Base-by-base conservation (phyloP, 2,329 filamentous ascomycete genomes). In the Sclerotinia minor region DNA sequence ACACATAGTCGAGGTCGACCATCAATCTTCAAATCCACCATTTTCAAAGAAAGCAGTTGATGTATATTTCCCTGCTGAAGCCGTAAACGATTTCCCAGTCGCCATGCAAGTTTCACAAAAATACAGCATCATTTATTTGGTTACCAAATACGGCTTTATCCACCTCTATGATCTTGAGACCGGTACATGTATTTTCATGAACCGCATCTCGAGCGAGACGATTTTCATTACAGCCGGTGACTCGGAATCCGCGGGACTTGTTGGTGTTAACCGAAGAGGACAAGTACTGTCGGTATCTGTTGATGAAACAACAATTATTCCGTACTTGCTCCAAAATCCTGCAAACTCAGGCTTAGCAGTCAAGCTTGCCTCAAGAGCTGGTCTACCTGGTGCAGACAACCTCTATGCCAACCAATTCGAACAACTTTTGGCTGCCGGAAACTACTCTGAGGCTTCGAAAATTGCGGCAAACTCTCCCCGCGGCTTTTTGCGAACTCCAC, bases 81-180 rank as follows among this genome's bases (percentile, higher is more conserved):
- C 95, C 15, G 90, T 89, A 71, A 97, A 95, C 79, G 95, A 99
- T 79, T 99, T 99, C 83, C 95, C 96, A 2, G 95, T 99, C 67
- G 94, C 94, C 24, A 95, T 99, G 82, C 96, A 99, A 81, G 90
- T 99, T 58, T 98, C 95, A 4, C 89, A 92, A 76, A 96, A 95
- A 81, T 99, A 99, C 80, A 94, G 94, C 76, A 89, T 99, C 77
- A 90, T 99, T 76, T 97, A 97, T 81, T 88, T 99, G 76, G 92
- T 99, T 71, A 99, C 95, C 68, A 99, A 99, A 80, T 99, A 97
- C 77, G 95, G 95, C 65, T 99, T 98, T 81, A 98, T 99, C 75
- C 95, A 99, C 81, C 87, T 99, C 32, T 98, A 99, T 81, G 96
- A 99, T 77, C 87, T 99, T 68, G 96, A 99, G 83, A 95, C 92